Base-by-base conservation (phyloP, 805 yeast genomes). In the Wickerhamomyces canadensis region DNA sequence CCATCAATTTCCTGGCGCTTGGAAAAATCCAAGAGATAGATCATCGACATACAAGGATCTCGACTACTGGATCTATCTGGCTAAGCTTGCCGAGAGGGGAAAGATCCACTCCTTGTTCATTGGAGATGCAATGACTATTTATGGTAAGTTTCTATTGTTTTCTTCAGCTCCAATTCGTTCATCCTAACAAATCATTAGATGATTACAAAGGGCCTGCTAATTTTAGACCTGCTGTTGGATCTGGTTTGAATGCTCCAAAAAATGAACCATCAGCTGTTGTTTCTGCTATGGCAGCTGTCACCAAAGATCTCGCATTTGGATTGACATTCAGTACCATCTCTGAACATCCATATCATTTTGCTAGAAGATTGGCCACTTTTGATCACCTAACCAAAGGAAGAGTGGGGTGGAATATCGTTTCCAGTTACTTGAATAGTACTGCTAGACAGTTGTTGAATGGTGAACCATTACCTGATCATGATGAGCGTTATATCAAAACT, bases 351-450 rank as follows among this genome's bases (percentile, higher is more conserved):
- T 64, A 61, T 38, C 64, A 57, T 42, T 57, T 64, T 15, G 58
- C 68, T 16, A 51, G 69, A 46, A 51, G 70, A 36, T 46, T 65
- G 32, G 65, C 68, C 6, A 61, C 70, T 2, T 52, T 65, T 27
- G 70, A 65, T 38, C 70, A 65, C 42, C 51, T 66, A 37, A 58
- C 69, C 3, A 53, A 55, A 21, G 70, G 71, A 8, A 53, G 70
- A 42, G 41, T 65, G 38, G 70, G 70, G 18, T 65, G 70, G 70
- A 65, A 65, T 41, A 57, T 65, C 11, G 70, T 65, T 15, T 54
- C 66, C 16, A 58, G 66, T 8, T 64, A 64, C 33, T 47, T 64
- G 33, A 65, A 62, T 31, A 54, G 62, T 44, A 68, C 68, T 7
- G 60, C 68, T 5, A 47, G 61, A 41, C 61, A 64, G 41, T 42